These are phyloP conservation scores for Metschnikowia corniflorae DNA, from an alignment of 805 yeast species.

Conservation along the genomic window DNA sequence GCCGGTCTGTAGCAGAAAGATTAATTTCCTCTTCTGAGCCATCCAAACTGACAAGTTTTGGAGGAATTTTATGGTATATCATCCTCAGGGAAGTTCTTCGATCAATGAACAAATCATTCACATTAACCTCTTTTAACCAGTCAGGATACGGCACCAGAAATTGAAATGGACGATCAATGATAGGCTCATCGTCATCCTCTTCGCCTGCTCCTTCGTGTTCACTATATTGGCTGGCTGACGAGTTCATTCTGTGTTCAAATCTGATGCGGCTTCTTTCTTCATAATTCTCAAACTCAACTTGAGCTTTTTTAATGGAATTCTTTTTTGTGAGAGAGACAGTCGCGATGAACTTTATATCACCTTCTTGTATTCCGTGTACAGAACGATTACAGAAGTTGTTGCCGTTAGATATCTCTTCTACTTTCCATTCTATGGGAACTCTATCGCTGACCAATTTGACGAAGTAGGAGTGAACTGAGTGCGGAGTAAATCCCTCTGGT, in stretches of 20 bases:
- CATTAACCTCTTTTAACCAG: slow-evolving; percentile 24
- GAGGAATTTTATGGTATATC: slow-evolving; percentile 30
- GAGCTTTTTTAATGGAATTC: slow-evolving; percentile 25
- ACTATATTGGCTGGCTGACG: not conserved
- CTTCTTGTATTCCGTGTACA: slow-evolving; percentile 30
- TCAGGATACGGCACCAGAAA: slow-evolving; percentile 33
- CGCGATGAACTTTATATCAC: slow-evolving; percentile 28
- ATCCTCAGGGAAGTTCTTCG: slow-evolving; percentile 8
- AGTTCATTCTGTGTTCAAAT: slow-evolving; percentile 5
- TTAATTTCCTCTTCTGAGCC: slow-evolving; percentile 25
- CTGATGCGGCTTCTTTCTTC: slow-evolving; percentile 6
- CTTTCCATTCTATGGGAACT: slow-evolving; percentile 27
- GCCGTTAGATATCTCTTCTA: slow-evolving; percentile 34
- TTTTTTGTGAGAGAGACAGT: slow-evolving; percentile 35
- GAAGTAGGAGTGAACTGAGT: slow-evolving; percentile 39
- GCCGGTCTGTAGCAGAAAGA: slow-evolving; percentile 23
- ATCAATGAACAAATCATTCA: slow-evolving; percentile 7
- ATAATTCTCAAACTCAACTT: slow-evolving; percentile 22
- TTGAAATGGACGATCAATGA: slow-evolving; percentile 27
- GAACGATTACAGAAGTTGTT: slow-evolving; percentile 33
- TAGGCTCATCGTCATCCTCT: slow-evolving; percentile 23
- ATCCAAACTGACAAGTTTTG: slow-evolving; percentile 29
- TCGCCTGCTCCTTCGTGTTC: slow-evolving; percentile 18
- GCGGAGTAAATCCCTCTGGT: slow-evolving; percentile 36
- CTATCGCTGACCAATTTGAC: slow-evolving; percentile 36